Evolutionary conservation across 805 yeast species (phyloP), one percentile per base, ranked within the genome.

Genomic region (Millerozyma miso): DNA sequence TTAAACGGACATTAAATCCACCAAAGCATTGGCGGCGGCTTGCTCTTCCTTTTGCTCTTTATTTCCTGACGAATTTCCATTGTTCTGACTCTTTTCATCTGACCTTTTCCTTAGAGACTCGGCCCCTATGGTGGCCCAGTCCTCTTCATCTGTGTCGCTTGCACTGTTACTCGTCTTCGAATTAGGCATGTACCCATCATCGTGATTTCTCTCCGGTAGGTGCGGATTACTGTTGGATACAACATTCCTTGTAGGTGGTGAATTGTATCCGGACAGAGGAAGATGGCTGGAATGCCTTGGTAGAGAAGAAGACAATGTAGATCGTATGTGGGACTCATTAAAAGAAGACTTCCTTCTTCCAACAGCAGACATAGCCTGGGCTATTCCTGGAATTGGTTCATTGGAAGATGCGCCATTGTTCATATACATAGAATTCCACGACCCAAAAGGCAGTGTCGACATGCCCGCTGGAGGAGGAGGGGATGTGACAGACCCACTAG

Each of bases 131-230:
- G 88, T 67, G 48, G 82, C 85, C 99, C 99, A 91, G 63, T 91
- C 98, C 63, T 91, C 99, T 58, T 91, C 98, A 62, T 91, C 99
- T 0, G 99, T 91, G 55, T 88, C 95, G 35, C 81, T 40, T 14
- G 23, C 23, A 26, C 14, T 26, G 15, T 37, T 17, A 4, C 4
- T 6, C 14, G 33, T 23, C 16, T 35, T 35, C 2, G 19, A 14
- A 16, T 31, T 37, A 15, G 7, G 15, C 10, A 10, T 10, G 29
- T 23, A 23, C 6, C 10, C 29, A 23, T 10, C 29, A 10, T 23
- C 29, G 29, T 23, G 6, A 10, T 6, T 23, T 23, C 29, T 23
- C 10, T 23, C 10, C 10, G 29, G 29, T 23, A 23, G 29, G 34
- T 32, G 17, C 15, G 34, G 34, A 13, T 15, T 32, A 15, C 34